Conservation (phyloP, 1,284 basidiomycete genomes). For the Moesziomyces parantarcticus region DNA sequence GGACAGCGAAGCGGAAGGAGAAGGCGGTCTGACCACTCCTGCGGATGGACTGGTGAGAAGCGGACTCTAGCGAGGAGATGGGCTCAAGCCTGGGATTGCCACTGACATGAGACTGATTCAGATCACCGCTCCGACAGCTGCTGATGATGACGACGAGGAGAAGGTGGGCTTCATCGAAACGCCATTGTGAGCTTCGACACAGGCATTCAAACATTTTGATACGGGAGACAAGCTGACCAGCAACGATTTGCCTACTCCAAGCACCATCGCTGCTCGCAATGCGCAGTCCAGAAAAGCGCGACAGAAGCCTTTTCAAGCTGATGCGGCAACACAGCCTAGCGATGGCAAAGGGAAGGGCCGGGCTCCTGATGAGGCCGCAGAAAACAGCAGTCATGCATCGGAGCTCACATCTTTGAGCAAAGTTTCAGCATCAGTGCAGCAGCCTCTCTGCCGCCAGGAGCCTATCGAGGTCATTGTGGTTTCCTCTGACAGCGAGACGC, state of each 20-base stretch:
- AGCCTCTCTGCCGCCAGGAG: background rate
- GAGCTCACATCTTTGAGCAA: background rate
- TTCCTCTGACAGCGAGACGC: conserved; percentile 28
- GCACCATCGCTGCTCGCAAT: conserved; percentile 46
- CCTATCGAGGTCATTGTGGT: conserved; percentile 26
- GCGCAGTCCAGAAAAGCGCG: conserved; percentile 28
- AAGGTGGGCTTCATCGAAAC: conserved; percentile 36
- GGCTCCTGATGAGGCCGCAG: background rate
- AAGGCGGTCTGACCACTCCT: too few relatives aligned
- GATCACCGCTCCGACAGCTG: background rate
- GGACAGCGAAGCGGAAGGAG: conserved; percentile 1
- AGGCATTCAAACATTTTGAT: too few relatives aligned
- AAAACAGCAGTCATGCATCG: background rate
- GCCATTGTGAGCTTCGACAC: conserved; percentile 33
- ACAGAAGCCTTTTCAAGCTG: conserved; percentile 1
- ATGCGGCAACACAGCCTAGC: background rate
- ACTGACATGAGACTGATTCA: conserved; percentile 4
- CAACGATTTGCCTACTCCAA: background rate
- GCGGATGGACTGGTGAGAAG: background rate
- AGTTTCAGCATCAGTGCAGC: too few relatives aligned
- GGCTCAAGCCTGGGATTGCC: background rate
- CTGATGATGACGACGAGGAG: conserved; percentile 39
- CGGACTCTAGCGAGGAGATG: background rate
- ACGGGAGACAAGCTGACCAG: too few relatives aligned
- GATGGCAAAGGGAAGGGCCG: background rate